Percentiles rank a stretch among this genome's conserved stretches.
These are phyloP conservation scores for Ganoderma sinense DNA, from an alignment of 1,284 basidiomycete genomes.

Conservation along the genomic window DNA sequence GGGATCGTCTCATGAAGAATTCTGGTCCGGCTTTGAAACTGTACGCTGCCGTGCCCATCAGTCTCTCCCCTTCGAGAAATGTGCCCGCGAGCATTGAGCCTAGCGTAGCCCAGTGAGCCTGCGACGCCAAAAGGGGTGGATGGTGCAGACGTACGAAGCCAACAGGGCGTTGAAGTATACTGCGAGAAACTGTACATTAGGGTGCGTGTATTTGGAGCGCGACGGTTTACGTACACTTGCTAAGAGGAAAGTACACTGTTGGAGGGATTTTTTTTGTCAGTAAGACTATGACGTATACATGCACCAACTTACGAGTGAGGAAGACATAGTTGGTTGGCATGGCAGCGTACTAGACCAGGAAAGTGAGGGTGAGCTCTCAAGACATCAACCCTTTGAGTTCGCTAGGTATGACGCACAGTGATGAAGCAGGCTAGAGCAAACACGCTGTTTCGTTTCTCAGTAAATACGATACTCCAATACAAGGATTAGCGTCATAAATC, in stretches of 20 bases:
- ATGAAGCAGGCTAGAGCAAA: not conserved
- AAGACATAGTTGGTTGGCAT: slow-evolving; percentile 3
- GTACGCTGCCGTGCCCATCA: not conserved
- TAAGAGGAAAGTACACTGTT: not conserved
- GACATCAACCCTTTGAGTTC: not conserved
- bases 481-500: not conserved
- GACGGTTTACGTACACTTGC: not conserved
- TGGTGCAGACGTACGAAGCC: slow-evolving; percentile 7
- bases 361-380: not conserved
- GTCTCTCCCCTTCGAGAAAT: not conserved
- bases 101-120: not conserved
- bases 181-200: not conserved
- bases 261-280: not conserved
- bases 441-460: not conserved
- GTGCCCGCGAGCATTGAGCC: not conserved
- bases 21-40: not conserved
- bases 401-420: not conserved
- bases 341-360: not conserved
- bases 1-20: not conserved
- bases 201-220: not conserved
- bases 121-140: not conserved
- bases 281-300: not conserved
- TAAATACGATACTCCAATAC: too few relatives aligned
- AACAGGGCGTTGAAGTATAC: slow-evolving; percentile 12
- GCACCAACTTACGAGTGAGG: not conserved